Evolutionary conservation across 305 asterid genomes (phyloP), one percentile per base, ranked within the genome.

Genomic region (Fraxinus albicans): DNA sequence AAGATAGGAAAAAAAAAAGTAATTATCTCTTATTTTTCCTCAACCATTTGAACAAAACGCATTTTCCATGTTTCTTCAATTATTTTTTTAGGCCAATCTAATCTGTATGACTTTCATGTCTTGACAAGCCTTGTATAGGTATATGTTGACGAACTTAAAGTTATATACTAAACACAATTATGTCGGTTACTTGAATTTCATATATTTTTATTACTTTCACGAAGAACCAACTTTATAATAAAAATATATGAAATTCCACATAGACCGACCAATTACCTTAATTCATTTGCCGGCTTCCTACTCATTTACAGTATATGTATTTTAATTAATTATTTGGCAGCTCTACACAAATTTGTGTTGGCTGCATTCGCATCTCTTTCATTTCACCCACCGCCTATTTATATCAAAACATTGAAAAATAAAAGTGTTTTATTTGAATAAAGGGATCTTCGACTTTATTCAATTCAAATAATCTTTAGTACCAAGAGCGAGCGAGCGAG

Each of bases 201-300:
- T n/a, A n/a, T n/a, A n/a, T n/a, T n/a, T n/a, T n/a, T n/a, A n/a
- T n/a, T n/a, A 50, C 60, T 50, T 15, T 50, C 19, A 1, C 0
- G 15, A 50, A 15, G 6, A 50, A 13, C 2, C 60, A 15, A 50
- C 2, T 15, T 13, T 15, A 13, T 47, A 50, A 3, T 50, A 50
- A 50, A 15, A 50, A 50, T 50, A 15, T 50, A 50, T 35, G 55
- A 75, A 63, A 7, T 40, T 80, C 53, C 27, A 25, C 27, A 25
- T 25, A 25, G 27, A 25, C 27, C 27, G 84, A 85, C 86, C 88
- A 85, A 85, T 88, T 73, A 27, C 44, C 29, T 13, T 31, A 17
- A 47, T 76, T 6, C 23, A 42, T 10, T 58, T 15, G 85, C 85
- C 87, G 87, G 87, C 89, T 74, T 60, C 21, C 79, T 13, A 79